These are phyloP conservation scores for Trichoderma sp. DNA, from an alignment of 2,329 filamentous ascomycete species.

Conservation along the genomic window DNA sequence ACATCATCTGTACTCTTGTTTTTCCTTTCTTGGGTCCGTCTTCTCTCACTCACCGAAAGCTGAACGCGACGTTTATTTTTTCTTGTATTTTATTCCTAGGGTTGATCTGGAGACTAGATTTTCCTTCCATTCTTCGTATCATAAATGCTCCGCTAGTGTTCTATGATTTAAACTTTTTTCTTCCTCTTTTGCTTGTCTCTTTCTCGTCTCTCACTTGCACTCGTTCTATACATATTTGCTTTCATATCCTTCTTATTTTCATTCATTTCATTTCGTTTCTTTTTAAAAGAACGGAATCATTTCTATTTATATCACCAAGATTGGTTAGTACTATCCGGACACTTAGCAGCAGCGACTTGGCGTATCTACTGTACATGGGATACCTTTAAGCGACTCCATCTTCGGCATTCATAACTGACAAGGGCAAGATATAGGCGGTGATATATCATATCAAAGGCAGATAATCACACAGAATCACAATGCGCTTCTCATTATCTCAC, in stretches of 20 bases:
- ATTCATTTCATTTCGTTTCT: neutral
- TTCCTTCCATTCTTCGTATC: neutral
- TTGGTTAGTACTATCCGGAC: neutral
- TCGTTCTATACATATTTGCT: neutral
- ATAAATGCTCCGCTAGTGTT: slow-evolving; percentile 6
- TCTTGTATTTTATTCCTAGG: neutral
- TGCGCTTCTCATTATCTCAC: slow-evolving; percentile 30
- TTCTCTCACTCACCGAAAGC: neutral
- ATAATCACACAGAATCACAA: neutral
- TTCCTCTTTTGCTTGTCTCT: neutral
- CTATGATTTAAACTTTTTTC: neutral
- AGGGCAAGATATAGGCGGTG: neutral
- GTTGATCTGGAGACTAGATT: neutral
- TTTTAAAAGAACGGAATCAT: neutral
- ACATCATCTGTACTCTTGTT: neutral
- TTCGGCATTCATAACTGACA: neutral
- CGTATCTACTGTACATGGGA: neutral
- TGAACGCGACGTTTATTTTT: neutral
- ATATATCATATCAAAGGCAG: neutral
- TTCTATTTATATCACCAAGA: neutral
- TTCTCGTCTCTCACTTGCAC: slow-evolving; percentile 3
- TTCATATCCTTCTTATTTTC: neutral
- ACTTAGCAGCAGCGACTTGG: neutral
- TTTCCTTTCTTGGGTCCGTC: neutral
- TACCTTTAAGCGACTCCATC: neutral